Conservation (phyloP, 1,284 basidiomycete genomes). For the Vanrija sp. region DNA sequence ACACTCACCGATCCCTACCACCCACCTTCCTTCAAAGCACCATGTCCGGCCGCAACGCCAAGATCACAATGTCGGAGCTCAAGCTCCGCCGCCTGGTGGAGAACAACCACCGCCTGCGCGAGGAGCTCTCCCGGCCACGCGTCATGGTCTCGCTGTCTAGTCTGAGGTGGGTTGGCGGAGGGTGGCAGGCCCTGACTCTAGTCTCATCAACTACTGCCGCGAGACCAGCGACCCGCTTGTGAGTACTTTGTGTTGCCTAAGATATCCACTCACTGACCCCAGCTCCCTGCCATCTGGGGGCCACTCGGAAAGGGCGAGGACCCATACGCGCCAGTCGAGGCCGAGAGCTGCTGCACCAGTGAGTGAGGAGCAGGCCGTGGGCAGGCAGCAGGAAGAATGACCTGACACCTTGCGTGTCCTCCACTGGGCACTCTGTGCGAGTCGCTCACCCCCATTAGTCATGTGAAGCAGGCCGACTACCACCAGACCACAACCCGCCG, state of each 20-base stretch:
- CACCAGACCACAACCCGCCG: no score
- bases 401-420: no score
- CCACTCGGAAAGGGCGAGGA: slow-evolving; percentile 75
- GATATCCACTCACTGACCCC: slow-evolving; percentile 1
- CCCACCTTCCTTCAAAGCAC: neutral
- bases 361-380: slow-evolving; percentile 10
- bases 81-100: slow-evolving; percentile 89
- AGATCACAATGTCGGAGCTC: slow-evolving; percentile 81
- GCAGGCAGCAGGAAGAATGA: no score
- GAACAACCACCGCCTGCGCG: slow-evolving; percentile 87
- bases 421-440: no score
- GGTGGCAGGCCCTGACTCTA: slow-evolving; percentile 35
- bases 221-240: slow-evolving; percentile 84
- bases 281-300: slow-evolving; percentile 92
- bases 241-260: slow-evolving; percentile 31
- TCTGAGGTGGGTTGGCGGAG: slow-evolving; percentile 32
- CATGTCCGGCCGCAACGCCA: slow-evolving; percentile 36
- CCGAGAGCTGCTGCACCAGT: slow-evolving; percentile 39
- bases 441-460: slow-evolving; percentile 4
- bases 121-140: slow-evolving; percentile 83
- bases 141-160: slow-evolving; percentile 89
- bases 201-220: slow-evolving; percentile 89
- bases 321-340: slow-evolving; percentile 34
- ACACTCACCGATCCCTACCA: neutral
- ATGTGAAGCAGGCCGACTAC: slow-evolving; percentile 1